Evolutionary conservation across 2,329 filamentous ascomycete genomes (phyloP), one percentile per base, ranked within the genome.

Genomic region (Colletotrichum kahawae): DNA sequence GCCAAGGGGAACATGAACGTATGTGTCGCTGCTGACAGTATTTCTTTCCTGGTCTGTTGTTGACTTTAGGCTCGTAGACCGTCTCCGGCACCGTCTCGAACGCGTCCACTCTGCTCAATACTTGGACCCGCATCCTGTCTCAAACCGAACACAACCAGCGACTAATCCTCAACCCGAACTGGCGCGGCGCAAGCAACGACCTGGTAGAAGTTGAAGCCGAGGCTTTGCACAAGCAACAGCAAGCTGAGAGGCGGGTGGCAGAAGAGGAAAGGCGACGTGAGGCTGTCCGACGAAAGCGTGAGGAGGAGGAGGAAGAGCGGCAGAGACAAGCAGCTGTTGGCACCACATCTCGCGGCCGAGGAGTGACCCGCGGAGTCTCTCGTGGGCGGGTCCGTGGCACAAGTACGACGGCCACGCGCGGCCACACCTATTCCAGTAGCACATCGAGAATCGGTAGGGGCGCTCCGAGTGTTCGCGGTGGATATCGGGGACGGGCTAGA

Each of bases 101-200:
- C 70, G 95, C 97, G 5, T 97, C 96, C 16, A 94, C 94, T 2
- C 90, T 99, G 16, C 92, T 99, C 36, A 95, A 97, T 80, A 98
- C 96, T 18, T 99, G 96, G 96, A 98, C 95, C 10, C 93, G 95
- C 67, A 98, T 99, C 78, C 91, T 99, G 14, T 97, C 95, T 8
- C 97, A 99, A 84, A 98, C 97, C 6, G 97, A 99, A 85, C 97
- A 99, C 85, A 98, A 98, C 82, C 96, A 98, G 83, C 93, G 97
- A 29, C 88, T 99, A 66, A 93, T 99, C 59, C 89, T 98, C 60
- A 94, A 98, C 81, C 94, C 95, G 3, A 89, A 92, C 74, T 99
- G 96, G 95, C 93, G 96, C 81, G 97, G 97, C 71, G 94, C 96
- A 33, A 94, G 92, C 6, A 92, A 96, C 81, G 97, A 99, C 84